Evolutionary conservation across 768 basidiomycete genomes (phyloP), one percentile per base, ranked within the genome.

Genomic region (Auricularia sp.): DNA sequence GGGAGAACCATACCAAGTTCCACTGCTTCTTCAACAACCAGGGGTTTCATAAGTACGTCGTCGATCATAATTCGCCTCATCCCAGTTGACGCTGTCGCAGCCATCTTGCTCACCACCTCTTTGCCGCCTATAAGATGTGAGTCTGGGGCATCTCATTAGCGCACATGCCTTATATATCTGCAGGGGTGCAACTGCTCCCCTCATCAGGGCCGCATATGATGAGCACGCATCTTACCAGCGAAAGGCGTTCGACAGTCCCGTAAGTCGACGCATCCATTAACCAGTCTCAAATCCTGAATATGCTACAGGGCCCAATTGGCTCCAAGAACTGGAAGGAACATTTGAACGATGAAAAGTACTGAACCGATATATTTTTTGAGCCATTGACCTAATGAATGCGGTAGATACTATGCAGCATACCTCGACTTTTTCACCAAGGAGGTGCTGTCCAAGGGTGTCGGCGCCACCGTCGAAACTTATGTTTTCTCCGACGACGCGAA

Each of bases 351-450:
- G 78, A 79, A 51, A 74, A 74, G 85, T 87, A 29, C 29, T 2
- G 29, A 29, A 29, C 29, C 29, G 29, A 29, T 29, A 29, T 29
- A 2, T 29, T 29, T 29, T 29, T 29, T 29, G 29, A 29, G 29
- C 29, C 29, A 29, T 29, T 29, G 29, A 29, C 29, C 29, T 29
- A 29, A 29, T 29, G 29, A 29, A 29, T 29, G 29, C 67, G 39
- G 80, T 71, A 87, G 86, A 12, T 88, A 79, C 67, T 88, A 85
- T 66, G 71, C 76, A n/a, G 77, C 79, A 0, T 90, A 88, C 69
- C 71, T 84, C 21, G 70, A 76, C 3, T 88, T 83, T 73, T 88
- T 87, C 71, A 75, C 76, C 0, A 68, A 76, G 0, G 64, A 71
- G 34, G 66, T 79, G 16, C 71, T 78, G 47, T 70, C 75, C 12